Evolutionary conservation across 257 asterid genomes (phyloP).

Genomic region (Sherardia arvensis): DNA sequence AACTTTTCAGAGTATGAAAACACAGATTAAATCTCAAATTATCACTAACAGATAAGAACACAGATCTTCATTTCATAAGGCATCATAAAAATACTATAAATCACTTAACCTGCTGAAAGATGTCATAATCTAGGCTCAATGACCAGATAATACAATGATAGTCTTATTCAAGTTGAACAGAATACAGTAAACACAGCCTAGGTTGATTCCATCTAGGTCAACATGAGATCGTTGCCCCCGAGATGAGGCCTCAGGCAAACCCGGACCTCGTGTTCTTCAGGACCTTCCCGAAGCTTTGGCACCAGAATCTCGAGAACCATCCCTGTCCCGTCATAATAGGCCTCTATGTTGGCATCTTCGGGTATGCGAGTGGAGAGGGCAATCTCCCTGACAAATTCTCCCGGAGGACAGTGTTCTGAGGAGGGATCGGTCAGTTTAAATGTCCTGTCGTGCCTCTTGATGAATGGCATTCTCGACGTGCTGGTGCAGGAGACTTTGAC

Average conservation of each 20-base stretch:
- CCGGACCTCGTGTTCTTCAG: slow-evolving; percentile 88
- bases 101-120: not conserved
- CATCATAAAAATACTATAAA: not conserved
- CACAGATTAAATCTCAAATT: not conserved
- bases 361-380: slow-evolving; percentile 82
- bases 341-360: slow-evolving; percentile 82
- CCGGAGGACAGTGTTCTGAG: slow-evolving; percentile 87
- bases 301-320: slow-evolving; percentile 76
- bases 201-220: slow-evolving; percentile 31
- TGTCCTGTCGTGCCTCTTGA: slow-evolving; percentile 75
- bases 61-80: too few relatives aligned
- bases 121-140: slow-evolving; percentile 1
- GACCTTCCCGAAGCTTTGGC: slow-evolving; percentile 68
- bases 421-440: slow-evolving; percentile 61
- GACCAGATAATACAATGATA: slow-evolving; percentile 1
- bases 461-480: slow-evolving; percentile 51
- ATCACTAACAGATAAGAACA: not conserved
- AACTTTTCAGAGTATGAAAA: not conserved
- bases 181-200: slow-evolving; percentile 4
- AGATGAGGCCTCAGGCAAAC: slow-evolving; percentile 84
- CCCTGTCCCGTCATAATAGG: slow-evolving; percentile 75
- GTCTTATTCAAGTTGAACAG: not conserved
- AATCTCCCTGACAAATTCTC: slow-evolving; percentile 83
- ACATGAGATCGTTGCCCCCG: slow-evolving; percentile 56
- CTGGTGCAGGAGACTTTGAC: slow-evolving; percentile 72